Evolutionary conservation across 306 rosid species (phyloP), one percentile per base, ranked within the genome.

Genomic region (Datisca glomerata): DNA sequence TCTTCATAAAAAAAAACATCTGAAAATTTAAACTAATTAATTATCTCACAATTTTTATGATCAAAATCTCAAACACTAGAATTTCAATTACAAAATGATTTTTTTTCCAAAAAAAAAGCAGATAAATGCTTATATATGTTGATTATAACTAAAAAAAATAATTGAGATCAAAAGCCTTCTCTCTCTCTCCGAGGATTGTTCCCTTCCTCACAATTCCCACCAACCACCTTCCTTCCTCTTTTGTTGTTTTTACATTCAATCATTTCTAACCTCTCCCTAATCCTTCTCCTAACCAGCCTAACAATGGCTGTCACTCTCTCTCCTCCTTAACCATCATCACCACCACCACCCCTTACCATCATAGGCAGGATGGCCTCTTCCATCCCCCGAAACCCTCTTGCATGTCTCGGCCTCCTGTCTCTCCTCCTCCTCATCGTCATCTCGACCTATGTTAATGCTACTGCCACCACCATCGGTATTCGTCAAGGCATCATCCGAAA

Each of bases 321-420:
- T 31, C 55, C 32, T 14, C 55, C 18, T 24, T 40, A 41, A 39
- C 53, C 37, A 10, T 15, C 54, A 27, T 71, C 54, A 46, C 60
- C 59, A 38, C 66, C 78, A 35, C 57, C 53, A 23, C 44, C 34
- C 19, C 28, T 49, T 45, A 34, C 61, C 60, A 43, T 64, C 28
- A 49, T 49, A 55, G 74, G 65, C 89, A 73, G 89, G 81, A 86
- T 81, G 96, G 96, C 91, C 78, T 31, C 51, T 28, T 52, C 57
- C 1, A 21, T 35, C 12, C 33, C 45, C 21, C 33, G 60, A 8
- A 24, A 40, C 38, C 59, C 55, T 23, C 49, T 21, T 12, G 45
- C 32, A 20, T 27, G 43, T 38, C 41, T 50, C 19, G 77, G 74
- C 81, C 73, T 66, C 94, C 73, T 85, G 75, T 71, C 72, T 47